These are phyloP conservation scores for Albizia julibrissin DNA, from an alignment of 306 rosid genomes.

Conservation along the genomic window DNA sequence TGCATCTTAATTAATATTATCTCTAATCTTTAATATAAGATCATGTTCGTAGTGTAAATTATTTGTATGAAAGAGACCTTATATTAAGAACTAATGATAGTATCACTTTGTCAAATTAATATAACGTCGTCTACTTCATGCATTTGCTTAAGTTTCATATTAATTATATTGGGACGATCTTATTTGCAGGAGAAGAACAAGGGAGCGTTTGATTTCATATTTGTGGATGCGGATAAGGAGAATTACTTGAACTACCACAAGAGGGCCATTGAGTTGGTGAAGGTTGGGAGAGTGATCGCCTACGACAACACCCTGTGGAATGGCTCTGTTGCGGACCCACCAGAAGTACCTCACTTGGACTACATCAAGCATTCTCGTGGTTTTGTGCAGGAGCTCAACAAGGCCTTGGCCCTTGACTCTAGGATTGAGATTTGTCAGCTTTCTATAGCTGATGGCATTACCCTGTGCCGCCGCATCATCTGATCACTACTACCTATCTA, in stretches of 20 bases:
- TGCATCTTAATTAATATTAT: not conserved
- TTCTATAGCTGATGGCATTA: conserved; percentile 83
- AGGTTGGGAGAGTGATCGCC: conserved; percentile 85
- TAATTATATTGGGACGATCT: not conserved
- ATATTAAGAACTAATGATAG: too few relatives aligned
- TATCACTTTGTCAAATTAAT: not conserved
- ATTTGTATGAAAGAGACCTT: too few relatives aligned
- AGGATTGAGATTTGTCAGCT: conserved; percentile 87
- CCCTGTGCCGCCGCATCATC: conserved; percentile 75
- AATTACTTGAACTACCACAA: conserved; percentile 87
- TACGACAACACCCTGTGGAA: conserved; percentile 94
- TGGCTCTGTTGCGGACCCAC: conserved; percentile 83
- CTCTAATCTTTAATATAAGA: too few relatives aligned
- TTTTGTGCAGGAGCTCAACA: conserved; percentile 80
- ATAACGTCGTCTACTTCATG: not conserved
- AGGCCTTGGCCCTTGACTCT: conserved; percentile 75
- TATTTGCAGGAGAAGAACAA: conserved; percentile 60
- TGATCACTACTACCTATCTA: not conserved
- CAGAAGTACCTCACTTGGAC: conserved; percentile 72
- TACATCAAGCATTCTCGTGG: conserved; percentile 77
- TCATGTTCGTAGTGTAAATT: too few relatives aligned
- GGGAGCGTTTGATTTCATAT: conserved; percentile 70
- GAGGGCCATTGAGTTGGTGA: conserved; percentile 76
- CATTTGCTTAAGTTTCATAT: not conserved
- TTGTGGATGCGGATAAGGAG: conserved; percentile 90